A percentile compares a stretch with the other conserved stretches of the same genome.
phyloP scores from a whole-genome alignment of 1,284 basidiomycete species.

The Taiwanofungus camphoratus region DNA sequence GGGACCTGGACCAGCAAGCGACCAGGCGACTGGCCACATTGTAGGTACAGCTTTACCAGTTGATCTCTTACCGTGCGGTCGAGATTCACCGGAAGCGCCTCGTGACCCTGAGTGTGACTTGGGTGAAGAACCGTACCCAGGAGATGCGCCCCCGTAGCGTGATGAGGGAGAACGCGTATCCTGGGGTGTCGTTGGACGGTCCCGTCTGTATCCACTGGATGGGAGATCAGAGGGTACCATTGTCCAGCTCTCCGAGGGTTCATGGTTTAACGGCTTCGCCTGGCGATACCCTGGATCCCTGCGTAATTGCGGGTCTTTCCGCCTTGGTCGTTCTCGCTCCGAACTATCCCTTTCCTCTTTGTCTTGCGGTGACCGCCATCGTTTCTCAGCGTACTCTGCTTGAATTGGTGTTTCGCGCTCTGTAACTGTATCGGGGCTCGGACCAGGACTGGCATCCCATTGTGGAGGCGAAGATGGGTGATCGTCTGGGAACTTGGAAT shows the following conservation, averaged over 20 bases:
- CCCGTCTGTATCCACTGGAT: slow-evolving; percentile 22
- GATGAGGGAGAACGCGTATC: slow-evolving; percentile 19
- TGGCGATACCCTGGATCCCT: slow-evolving; percentile 10
- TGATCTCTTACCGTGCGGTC: slow-evolving; percentile 18
- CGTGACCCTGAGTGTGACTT: too few relatives aligned
- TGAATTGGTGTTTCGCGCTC: slow-evolving; percentile 42
- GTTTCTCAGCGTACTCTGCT: slow-evolving; percentile 26
- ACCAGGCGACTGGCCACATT: slow-evolving; percentile 44
- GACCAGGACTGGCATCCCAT: slow-evolving; percentile 37
- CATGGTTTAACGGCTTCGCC: slow-evolving; percentile 11
- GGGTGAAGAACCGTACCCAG: slow-evolving; percentile 5
- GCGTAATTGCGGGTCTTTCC: slow-evolving; percentile 8
- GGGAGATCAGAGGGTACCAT: slow-evolving; percentile 33
- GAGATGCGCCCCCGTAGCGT: slow-evolving; percentile 17
- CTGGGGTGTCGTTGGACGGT: slow-evolving; percentile 28
- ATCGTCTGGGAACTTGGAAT: background rate
- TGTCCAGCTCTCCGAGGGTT: slow-evolving; percentile 30
- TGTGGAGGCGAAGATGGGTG: slow-evolving; percentile 23
- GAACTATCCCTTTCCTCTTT: slow-evolving; percentile 15
- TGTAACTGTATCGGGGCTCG: slow-evolving; percentile 40
- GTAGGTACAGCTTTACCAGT: slow-evolving; percentile 36
- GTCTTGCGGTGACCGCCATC: slow-evolving; percentile 26
- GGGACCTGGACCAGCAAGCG: slow-evolving; percentile 34
- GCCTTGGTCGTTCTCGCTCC: slow-evolving; percentile 11
- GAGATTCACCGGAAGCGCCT: slow-evolving; percentile 14